Base-by-base conservation (phyloP, 495 filamentous ascomycete species). In the Mycothermus thermophilus region DNA sequence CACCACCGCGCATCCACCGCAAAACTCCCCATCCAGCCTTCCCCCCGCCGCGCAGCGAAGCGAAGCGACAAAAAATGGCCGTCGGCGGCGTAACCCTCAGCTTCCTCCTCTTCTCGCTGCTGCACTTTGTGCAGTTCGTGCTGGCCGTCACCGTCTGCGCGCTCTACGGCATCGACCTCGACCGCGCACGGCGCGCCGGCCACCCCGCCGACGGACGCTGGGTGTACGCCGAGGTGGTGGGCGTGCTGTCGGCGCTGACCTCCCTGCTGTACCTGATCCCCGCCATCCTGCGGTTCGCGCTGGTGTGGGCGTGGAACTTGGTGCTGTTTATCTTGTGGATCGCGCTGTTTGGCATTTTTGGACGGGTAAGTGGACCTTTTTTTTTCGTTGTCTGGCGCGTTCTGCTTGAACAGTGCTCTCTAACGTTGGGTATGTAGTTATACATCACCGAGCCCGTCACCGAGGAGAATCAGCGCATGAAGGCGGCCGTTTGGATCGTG, bases 401-500 rank as follows among this genome's bases (percentile, higher is more conserved):
- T 13, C 14, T 3, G 2, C 6, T 2, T 12, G 24, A 18, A 16
- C 14, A 15, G 6, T 8, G 8, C 1, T 8, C 26, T 35, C 43
- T 47, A 17, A 46, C 38, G 5, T 2, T 13, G 8, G 1, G 2
- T 24, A 11, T 13, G 8, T 26, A 73, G 53, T 69, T 81, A 65
- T 93, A 79, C 63, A 79, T 90, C 57, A 54, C n/a, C n/a, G n/a
- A n/a, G n/a, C n/a, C n/a, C n/a, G n/a, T n/a, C n/a, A n/a, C n/a
- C 51, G 43, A 39, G 11, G 66, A 65, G 14, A 67, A 84, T 32
- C 60, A 64, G 44, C 66, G 80, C 20, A 90, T 93, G 84, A 80
- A 84, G 56, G 74, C 78, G 54, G 83, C 84, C 18, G 81, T 86
- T 19, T 93, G 83, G 83, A 58, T 92, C 15, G 82, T 87, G 56